Evolutionary conservation across 2,329 filamentous ascomycete genomes (phyloP).

Genomic region (Blastomyces percursus): DNA sequence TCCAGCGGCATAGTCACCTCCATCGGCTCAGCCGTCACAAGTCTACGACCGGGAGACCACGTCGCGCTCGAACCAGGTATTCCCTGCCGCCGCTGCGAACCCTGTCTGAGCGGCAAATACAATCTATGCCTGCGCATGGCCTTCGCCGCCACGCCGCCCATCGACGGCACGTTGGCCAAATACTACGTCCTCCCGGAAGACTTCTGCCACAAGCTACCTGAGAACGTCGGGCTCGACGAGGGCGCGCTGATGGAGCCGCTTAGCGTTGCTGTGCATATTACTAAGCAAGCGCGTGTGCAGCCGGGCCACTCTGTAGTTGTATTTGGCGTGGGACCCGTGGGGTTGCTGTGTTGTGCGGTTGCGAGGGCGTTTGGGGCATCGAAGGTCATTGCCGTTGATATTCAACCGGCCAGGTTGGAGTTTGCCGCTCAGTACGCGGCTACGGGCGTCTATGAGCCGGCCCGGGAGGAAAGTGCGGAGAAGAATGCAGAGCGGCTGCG

Average conservation of each 20-base stretch:
- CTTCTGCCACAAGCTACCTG: conserved; percentile 86
- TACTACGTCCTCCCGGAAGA: conserved; percentile 77
- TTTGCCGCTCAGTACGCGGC: conserved; percentile 62
- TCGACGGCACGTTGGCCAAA: conserved; percentile 77
- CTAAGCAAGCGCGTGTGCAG: conserved; percentile 58
- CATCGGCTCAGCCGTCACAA: conserved; percentile 54
- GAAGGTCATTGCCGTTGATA: conserved; percentile 79
- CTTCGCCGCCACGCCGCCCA: conserved; percentile 90
- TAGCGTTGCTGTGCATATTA: conserved; percentile 75
- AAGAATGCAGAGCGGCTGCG: conserved; percentile 64
- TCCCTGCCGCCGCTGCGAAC: conserved; percentile 53
- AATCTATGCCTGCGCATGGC: conserved; percentile 74
- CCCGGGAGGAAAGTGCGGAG: conserved; percentile 48
- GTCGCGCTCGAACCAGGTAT: conserved; percentile 61
- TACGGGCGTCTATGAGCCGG: conserved; percentile 47
- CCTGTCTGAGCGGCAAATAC: conserved; percentile 56
- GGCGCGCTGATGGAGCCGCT: conserved; percentile 86
- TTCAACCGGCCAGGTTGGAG: conserved; percentile 64
- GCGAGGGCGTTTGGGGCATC: conserved; percentile 74
- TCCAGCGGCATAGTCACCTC: conserved; percentile 60
- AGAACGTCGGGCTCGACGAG: conserved; percentile 65
- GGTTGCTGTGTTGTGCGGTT: conserved; percentile 76
- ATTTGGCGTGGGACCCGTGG: conserved; percentile 79
- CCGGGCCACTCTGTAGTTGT: conserved; percentile 71
- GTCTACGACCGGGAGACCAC: conserved; percentile 50